Evolutionary conservation across 1,284 basidiomycete species (phyloP).

Genomic region (Ceratobasidium sp.): DNA sequence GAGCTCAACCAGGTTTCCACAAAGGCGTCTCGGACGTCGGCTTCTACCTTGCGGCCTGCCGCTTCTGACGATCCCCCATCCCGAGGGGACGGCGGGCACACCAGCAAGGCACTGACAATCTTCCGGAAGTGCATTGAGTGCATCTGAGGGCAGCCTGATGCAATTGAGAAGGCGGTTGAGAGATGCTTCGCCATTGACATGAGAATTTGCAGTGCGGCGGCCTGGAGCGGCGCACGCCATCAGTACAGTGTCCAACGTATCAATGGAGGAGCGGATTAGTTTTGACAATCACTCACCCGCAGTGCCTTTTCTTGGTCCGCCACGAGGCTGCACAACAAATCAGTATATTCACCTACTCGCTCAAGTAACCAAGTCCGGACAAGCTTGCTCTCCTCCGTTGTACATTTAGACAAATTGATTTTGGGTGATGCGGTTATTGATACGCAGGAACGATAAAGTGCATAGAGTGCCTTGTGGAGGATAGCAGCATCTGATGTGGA

Average conservation of each 20-base stretch:
- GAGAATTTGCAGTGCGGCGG: constrained; percentile 76
- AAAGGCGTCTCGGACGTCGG: constrained; percentile 69
- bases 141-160: constrained; percentile 62
- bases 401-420: constrained; percentile 52
- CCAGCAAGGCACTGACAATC: constrained; percentile 65
- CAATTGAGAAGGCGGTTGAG: constrained; percentile 65
- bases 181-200: constrained; percentile 81
- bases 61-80: constrained; percentile 41
- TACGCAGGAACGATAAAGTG: constrained; percentile 81
- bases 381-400: constrained; percentile 61
- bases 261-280: neutral
- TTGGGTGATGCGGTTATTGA: constrained; percentile 65
- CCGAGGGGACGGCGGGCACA: constrained; percentile 64
- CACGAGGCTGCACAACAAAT: constrained; percentile 70
- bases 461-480: constrained; percentile 79
- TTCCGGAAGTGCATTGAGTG: constrained; percentile 72
- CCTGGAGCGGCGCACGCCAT: constrained; percentile 53
- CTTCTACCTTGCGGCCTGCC: constrained; percentile 51
- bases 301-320: constrained; percentile 73
- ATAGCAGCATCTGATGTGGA: constrained; percentile 56
- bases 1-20: constrained; percentile 75
- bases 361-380: constrained; percentile 81
- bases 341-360: constrained; percentile 68
- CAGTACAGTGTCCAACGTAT: neutral
- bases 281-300: constrained; percentile 54